phyloP scores from a whole-genome alignment of 2,329 filamentous ascomycete genomes.

The Pseudopithomyces maydicus region DNA sequence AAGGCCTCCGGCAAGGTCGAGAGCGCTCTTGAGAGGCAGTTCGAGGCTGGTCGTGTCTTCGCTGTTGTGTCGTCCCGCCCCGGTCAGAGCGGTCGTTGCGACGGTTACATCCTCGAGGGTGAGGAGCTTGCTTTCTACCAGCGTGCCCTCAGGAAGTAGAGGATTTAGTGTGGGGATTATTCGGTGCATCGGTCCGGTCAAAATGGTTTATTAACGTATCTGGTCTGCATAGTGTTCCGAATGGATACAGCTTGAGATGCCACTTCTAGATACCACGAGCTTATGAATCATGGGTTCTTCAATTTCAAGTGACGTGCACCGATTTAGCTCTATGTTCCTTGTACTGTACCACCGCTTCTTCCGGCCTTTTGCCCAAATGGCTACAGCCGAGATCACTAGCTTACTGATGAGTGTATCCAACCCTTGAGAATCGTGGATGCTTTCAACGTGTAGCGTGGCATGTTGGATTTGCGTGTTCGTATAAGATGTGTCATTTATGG shows the following conservation, averaged over 20 bases:
- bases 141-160: conserved; percentile 98
- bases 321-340: background rate
- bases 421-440: background rate
- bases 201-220: conserved; percentile 50
- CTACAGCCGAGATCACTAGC: background rate
- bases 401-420: no score
- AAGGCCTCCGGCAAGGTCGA: conserved; percentile 91
- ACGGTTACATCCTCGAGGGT: conserved; percentile 98
- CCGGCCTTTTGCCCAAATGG: background rate
- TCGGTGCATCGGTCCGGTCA: conserved; percentile 49
- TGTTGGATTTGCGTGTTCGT: no score
- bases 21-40: conserved; percentile 91
- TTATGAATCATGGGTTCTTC: conserved; percentile 42
- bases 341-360: background rate
- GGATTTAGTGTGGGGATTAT: conserved; percentile 43
- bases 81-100: conserved; percentile 93
- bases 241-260: conserved; percentile 44
- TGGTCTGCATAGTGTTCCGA: conserved; percentile 47
- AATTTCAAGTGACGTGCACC: conserved; percentile 32
- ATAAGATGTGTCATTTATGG: no score
- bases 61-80: conserved; percentile 91
- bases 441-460: background rate
- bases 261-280: conserved; percentile 47
- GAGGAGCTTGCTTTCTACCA: conserved; percentile 99
- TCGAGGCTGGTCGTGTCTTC: conserved; percentile 97